Evolutionary conservation across 148 eudicot species (phyloP), one percentile per base, ranked within the genome.

Genomic region (Nepenthes mirabilis): DNA sequence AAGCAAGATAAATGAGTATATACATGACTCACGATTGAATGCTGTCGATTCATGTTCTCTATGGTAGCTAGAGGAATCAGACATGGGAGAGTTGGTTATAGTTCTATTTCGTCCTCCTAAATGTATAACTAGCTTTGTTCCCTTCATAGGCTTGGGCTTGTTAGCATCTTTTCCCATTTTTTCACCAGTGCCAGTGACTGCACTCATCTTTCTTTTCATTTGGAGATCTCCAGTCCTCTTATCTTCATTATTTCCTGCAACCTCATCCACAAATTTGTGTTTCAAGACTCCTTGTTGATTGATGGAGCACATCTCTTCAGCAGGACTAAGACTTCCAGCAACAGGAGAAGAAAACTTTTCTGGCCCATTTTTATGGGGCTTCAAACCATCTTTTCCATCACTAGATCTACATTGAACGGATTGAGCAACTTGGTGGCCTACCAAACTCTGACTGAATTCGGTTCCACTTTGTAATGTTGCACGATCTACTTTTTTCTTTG

Each of bases 51-150:
- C 88, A 62, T 72, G 89, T 69, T 83, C 93, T 63, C 63, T 80
- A 65, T 71, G 83, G 68, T 72, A 69, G 69, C 80, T 80, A 59
- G 93, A 83, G 66, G 84, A 77, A 64, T 88, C 93, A 58, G 93
- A 83, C 72, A 67, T 83, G 14, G 96, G 90, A 73, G 96, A 78
- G 64, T 68, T 67, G 58, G 80, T 65, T 43, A 73, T 60, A 55
- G 80, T 80, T 76, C 71, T 82, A 72, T 74, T 80, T 54, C 87
- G 72, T 23, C 80, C 82, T 14, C 96, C 99, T 66, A 93, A 74
- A 74, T 93, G 99, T 77, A 93, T 93, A 61, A 88, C 96, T 52
- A 88, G 79, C 75, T 88, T 93, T 34, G 86, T 76, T 40, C 90
- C 96, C 72, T 83, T 84, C 51, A 81, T 52, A 34, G 65, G 58